Conservation (phyloP, 352 stramenopile genomes). For the Elongisporangium anandrum region DNA sequence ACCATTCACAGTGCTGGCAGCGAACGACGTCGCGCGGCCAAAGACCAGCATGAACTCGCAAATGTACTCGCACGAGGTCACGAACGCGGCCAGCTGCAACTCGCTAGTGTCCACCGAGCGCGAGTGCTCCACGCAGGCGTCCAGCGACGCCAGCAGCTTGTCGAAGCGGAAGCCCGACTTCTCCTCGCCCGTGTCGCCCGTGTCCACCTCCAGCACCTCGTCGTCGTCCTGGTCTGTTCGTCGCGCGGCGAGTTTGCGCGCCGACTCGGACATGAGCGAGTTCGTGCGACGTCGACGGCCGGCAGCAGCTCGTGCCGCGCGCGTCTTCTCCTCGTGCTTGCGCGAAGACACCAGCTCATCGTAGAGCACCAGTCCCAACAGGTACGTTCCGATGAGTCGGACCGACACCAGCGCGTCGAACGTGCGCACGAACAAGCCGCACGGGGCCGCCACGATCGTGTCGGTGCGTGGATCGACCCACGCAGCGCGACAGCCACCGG, state of each 20-base stretch:
- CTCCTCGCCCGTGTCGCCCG: conserved; percentile 35
- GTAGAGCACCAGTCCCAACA: conserved; percentile 48
- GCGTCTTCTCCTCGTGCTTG: conserved; percentile 8
- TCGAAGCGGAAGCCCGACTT: conserved; percentile 35
- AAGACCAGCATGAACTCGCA: conserved; percentile 76
- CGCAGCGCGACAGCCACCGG: conserved; percentile 15
- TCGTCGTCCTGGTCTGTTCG: conserved; percentile 42
- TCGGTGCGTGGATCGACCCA: conserved; percentile 16
- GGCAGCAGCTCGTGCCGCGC: conserved; percentile 7
- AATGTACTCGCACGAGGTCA: conserved; percentile 52
- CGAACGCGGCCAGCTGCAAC: conserved; percentile 44
- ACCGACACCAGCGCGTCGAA: conserved; percentile 51
- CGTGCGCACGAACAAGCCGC: conserved; percentile 25
- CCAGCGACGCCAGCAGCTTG: conserved; percentile 40
- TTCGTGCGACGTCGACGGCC: conserved; percentile 13
- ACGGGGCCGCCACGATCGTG: conserved; percentile 4
- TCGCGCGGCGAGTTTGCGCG: conserved; percentile 2
- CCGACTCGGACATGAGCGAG: conserved; percentile 18
- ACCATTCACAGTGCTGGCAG: conserved; percentile 61
- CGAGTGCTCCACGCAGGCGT: conserved; percentile 21
- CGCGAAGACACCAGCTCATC: conserved; percentile 31
- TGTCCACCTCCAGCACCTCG: conserved; percentile 49
- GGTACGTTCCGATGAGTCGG: conserved; percentile 39
- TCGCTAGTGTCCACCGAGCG: conserved; percentile 24
- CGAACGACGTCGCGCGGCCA: conserved; percentile 76